A percentile compares a stretch with the other conserved stretches of the same genome.
Evolutionary conservation across 192 early-diverging fungal species (phyloP).

Genomic region (Chytriomyces hyalinus): DNA sequence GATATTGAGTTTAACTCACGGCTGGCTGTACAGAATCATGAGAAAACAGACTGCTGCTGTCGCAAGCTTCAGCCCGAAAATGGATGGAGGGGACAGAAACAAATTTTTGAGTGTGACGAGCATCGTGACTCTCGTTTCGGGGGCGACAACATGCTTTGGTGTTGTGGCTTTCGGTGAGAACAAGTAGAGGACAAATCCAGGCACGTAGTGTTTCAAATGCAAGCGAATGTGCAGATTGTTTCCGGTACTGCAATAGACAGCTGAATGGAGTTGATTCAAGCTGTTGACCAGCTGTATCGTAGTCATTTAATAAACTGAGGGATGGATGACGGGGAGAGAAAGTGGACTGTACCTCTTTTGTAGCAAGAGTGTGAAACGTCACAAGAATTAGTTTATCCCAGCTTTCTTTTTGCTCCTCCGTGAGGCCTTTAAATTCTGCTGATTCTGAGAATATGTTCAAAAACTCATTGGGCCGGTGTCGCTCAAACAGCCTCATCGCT

Average conservation of each 20-base stretch:
- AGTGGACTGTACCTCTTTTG: slow-evolving; percentile 9
- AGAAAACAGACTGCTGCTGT: slow-evolving; percentile 7
- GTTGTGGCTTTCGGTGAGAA: not conserved
- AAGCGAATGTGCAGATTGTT: slow-evolving; percentile 2
- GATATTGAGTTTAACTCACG: not conserved
- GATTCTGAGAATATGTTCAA: not conserved
- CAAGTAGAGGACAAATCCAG: not conserved
- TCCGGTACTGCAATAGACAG: slow-evolving; percentile 2
- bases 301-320: not conserved
- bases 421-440: not conserved
- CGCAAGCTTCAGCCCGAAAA: slow-evolving; percentile 26
- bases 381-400: slow-evolving; percentile 27
- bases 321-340: not conserved
- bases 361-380: slow-evolving; percentile 26
- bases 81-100: slow-evolving; percentile 20
- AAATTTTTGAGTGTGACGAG: slow-evolving; percentile 13
- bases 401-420: not conserved
- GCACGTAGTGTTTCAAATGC: slow-evolving; percentile 25
- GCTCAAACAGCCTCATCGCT: slow-evolving; percentile 13
- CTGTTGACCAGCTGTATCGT: not conserved
- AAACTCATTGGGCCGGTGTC: slow-evolving; percentile 9
- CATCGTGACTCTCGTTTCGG: not conserved
- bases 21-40: slow-evolving; percentile 16
- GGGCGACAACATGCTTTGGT: not conserved
- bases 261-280: slow-evolving; percentile 6